Evolutionary conservation across 2,329 filamentous ascomycete genomes (phyloP).

Genomic region (Teratosphaeriaceae sp.): DNA sequence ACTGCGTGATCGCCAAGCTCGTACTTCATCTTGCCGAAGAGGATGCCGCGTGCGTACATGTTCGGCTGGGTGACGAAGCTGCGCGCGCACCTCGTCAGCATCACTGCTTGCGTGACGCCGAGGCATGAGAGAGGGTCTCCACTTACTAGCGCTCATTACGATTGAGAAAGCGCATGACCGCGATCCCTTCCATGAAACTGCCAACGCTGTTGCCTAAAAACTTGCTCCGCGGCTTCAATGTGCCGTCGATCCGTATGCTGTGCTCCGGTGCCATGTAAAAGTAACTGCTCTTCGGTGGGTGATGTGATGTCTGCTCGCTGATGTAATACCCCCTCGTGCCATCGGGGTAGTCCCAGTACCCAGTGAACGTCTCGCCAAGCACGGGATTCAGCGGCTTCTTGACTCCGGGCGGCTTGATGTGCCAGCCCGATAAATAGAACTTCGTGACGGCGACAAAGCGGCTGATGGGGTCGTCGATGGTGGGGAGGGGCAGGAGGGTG

Average conservation of each 20-base stretch:
- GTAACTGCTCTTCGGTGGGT: slow-evolving; percentile 97
- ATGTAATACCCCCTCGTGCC: slow-evolving; percentile 89
- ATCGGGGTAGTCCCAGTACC: slow-evolving; percentile 83
- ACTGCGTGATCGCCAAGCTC: slow-evolving; percentile 95
- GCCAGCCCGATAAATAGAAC: slow-evolving; percentile 98
- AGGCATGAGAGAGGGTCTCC: background rate
- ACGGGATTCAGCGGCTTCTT: slow-evolving; percentile 98
- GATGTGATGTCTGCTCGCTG: slow-evolving; percentile 94
- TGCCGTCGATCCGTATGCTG: slow-evolving; percentile 90
- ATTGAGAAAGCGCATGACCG: slow-evolving; percentile 76
- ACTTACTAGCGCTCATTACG: slow-evolving; percentile 84
- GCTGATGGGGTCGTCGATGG: slow-evolving; percentile 79
- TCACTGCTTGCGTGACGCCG: no score
- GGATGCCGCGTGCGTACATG: slow-evolving; percentile 95
- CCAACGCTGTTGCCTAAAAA: slow-evolving; percentile 96
- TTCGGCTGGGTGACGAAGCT: slow-evolving; percentile 95
- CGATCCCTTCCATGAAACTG: slow-evolving; percentile 96
- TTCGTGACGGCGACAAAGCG: slow-evolving; percentile 94
- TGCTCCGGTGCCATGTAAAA: slow-evolving; percentile 97
- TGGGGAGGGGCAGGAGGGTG: slow-evolving; percentile 79
- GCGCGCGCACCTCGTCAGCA: slow-evolving; percentile 16
- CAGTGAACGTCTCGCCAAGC: slow-evolving; percentile 87
- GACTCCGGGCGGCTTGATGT: slow-evolving; percentile 94
- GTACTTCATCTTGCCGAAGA: slow-evolving; percentile 99
- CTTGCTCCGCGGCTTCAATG: slow-evolving; percentile 86